Conservation (phyloP, 2,329 filamentous ascomycete genomes). For the Hansfordia pulvinata region DNA sequence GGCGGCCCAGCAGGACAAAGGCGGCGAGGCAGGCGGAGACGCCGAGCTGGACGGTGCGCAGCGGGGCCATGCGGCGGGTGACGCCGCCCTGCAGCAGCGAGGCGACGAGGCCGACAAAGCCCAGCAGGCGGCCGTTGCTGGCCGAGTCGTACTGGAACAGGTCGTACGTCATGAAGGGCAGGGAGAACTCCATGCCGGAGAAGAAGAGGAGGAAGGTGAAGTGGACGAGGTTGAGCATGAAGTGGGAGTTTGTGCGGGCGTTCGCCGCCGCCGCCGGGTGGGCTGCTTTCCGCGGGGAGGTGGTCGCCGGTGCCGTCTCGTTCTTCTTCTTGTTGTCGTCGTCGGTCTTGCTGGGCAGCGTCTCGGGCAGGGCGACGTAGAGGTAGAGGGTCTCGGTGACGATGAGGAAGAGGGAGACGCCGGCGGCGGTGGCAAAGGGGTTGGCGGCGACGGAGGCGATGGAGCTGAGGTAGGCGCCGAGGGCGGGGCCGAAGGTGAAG, state of each 20-base stretch:
- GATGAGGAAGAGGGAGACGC: constrained; percentile 74
- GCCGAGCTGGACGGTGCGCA: constrained; percentile 68
- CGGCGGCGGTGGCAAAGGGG: constrained; percentile 85
- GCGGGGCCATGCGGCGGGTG: constrained; percentile 69
- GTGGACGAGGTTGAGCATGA: constrained; percentile 72
- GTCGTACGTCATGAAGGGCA: constrained; percentile 95
- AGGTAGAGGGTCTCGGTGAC: constrained; percentile 80
- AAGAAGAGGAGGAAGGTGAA: constrained; percentile 92
- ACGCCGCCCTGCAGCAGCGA: constrained; percentile 90
- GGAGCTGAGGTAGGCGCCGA: constrained; percentile 75
- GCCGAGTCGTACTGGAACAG: constrained; percentile 72
- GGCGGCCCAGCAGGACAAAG: constrained; percentile 64
- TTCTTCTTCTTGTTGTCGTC: constrained; percentile 9
- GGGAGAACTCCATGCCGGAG: constrained; percentile 93
- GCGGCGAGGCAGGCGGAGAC: constrained; percentile 64
- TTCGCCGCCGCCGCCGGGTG: constrained; percentile 14
- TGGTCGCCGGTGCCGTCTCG: constrained; percentile 10
- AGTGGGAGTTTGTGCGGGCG: constrained; percentile 67
- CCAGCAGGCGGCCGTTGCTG: constrained; percentile 73
- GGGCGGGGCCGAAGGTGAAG: constrained; percentile 88
- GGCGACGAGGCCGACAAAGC: constrained; percentile 82
- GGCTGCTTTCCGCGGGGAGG: too few relatives aligned
- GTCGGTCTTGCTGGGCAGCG: constrained; percentile 47
- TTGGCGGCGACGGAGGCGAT: constrained; percentile 72
- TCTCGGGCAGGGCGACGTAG: constrained; percentile 77